A percentile compares a stretch with the other conserved stretches of the same genome.
These are phyloP conservation scores for Tephrocybe sp. DNA, from an alignment of 768 basidiomycete species.

Conservation along the genomic window DNA sequence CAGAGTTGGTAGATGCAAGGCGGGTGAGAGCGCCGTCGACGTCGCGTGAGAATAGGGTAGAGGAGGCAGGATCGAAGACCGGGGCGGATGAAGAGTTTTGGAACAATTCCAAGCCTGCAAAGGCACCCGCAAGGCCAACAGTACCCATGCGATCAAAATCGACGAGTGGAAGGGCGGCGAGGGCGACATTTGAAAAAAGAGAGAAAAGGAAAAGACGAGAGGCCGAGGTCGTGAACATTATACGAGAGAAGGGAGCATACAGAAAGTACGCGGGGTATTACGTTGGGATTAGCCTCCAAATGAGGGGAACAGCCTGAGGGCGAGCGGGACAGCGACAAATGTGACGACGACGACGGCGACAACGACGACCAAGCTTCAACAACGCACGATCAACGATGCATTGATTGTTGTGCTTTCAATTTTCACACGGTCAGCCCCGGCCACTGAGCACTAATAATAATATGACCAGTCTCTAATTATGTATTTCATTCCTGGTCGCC, in stretches of 20 bases:
- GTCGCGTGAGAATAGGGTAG: slow-evolving; percentile 68
- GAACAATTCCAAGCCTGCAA: slow-evolving; percentile 82
- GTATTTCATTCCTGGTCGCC: slow-evolving; percentile 22
- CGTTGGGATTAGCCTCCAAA: slow-evolving; percentile 9
- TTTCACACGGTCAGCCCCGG: slow-evolving; percentile 14
- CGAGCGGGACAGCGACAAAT: slow-evolving; percentile 6
- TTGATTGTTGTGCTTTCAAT: slow-evolving; percentile 19
- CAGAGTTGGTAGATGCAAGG: slow-evolving; percentile 75
- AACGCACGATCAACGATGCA: no score
- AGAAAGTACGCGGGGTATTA: slow-evolving; percentile 10
- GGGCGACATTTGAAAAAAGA: slow-evolving; percentile 25
- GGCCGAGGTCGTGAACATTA: slow-evolving; percentile 24
- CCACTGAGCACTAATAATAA: no score
- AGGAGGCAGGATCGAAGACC: slow-evolving; percentile 66
- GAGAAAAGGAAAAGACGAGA: slow-evolving; percentile 18
- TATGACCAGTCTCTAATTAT: background rate
- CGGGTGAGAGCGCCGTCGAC: slow-evolving; percentile 62
- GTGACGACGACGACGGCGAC: background rate
- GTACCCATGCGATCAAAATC: slow-evolving; percentile 78
- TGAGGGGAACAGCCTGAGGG: background rate
- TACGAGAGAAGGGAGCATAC: slow-evolving; percentile 11
- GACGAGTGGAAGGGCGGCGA: slow-evolving; percentile 37
- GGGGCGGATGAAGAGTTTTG: slow-evolving; percentile 45
- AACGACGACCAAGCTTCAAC: slow-evolving; percentile 8
- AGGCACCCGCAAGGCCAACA: slow-evolving; percentile 85